Evolutionary conservation across 306 rosid species (phyloP), one percentile per base, ranked within the genome.

Genomic region (Corylus heterophylla): DNA sequence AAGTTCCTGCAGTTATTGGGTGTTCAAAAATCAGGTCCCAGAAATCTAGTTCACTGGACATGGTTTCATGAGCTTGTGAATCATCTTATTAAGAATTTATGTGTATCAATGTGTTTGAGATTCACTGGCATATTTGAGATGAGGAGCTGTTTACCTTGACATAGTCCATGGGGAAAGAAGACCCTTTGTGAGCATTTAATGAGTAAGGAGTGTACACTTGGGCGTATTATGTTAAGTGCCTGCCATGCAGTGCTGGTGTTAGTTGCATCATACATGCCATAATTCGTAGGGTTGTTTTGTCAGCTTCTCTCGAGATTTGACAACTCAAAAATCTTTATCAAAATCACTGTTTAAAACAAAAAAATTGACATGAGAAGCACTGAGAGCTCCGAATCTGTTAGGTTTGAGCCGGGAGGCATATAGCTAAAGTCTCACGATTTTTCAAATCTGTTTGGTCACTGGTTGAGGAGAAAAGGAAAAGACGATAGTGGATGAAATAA

Each of bases 51-150:
- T 64, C 37, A 9, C 18, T 67, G 31, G 51, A 37, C 20, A 64
- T 64, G 48, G 49, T 59, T 18, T 67, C 72, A 18, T 67, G 72
- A 8, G 29, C 50, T 42, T 67, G 45, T 67, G 72, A 67, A 42
- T 39, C 12, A 39, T 67, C 50, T 10, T 67, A 47, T 16, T 67
- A 42, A 42, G 1, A 18, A 7, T 1, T 1, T 10, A 7, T 4
- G 13, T 39, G 51, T 18, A n/a, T 37, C 16, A 17, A 8, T 39
- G 3, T 35, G 25, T 42, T 42, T 67, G 25, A 67, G 49, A 66
- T 35, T 66, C 50, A 67, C 4, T 8, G 8, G 51, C 49, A 67
- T 18, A 67, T 68, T 42, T 64, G 70, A 64, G 9, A 35, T 37
- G 42, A 37, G 12, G 29, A 44, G 12, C 45, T 64, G 45, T 35